Percentiles rank a stretch among this genome's conserved stretches.
Evolutionary conservation across 1,284 basidiomycete genomes (phyloP).

Genomic region (Cystobasidiaceae sp.): DNA sequence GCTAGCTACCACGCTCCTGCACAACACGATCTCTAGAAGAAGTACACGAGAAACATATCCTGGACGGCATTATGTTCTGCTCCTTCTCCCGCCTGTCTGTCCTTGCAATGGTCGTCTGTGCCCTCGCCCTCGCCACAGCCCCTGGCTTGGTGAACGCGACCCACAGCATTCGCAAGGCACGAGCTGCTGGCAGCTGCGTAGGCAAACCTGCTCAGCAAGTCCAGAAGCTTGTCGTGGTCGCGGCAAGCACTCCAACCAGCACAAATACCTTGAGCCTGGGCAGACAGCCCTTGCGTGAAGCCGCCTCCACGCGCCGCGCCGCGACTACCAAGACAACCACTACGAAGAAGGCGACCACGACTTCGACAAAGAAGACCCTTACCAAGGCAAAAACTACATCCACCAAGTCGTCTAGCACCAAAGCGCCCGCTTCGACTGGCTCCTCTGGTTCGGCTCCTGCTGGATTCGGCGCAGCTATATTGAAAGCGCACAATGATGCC

Average conservation of each 20-base stretch:
- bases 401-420: neutral
- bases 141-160: too few relatives aligned
- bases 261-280: neutral
- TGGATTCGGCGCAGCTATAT: neutral
- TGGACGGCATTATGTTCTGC: too few relatives aligned
- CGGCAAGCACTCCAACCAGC: neutral
- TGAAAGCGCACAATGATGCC: constrained; percentile 22
- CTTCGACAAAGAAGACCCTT: neutral
- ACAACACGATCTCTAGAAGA: too few relatives aligned
- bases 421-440: neutral
- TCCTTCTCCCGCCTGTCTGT: too few relatives aligned
- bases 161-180: too few relatives aligned
- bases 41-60: too few relatives aligned
- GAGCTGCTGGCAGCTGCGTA: too few relatives aligned
- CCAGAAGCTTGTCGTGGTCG: neutral
- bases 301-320: too few relatives aligned
- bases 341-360: neutral
- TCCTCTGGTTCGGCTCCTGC: neutral
- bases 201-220: too few relatives aligned
- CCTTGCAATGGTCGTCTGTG: too few relatives aligned
- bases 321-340: neutral
- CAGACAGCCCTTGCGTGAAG: neutral
- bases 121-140: too few relatives aligned
- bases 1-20: too few relatives aligned
- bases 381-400: neutral